Conservation (phyloP, 1,284 basidiomycete species). For the Cutaneotrichosporon sp. region DNA sequence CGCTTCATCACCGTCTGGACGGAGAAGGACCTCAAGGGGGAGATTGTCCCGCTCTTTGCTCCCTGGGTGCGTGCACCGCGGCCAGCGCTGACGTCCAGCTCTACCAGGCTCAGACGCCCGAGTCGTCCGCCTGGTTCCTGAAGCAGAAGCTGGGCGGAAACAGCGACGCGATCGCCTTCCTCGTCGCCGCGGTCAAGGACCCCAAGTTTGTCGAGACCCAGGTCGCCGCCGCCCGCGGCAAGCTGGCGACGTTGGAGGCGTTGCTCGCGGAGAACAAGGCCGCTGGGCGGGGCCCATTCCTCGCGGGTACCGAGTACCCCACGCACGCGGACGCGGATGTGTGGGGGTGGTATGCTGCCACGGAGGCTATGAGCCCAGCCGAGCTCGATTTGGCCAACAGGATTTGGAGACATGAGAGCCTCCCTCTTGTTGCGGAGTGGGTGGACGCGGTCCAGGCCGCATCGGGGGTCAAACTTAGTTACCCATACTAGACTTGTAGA, state of each 20-base stretch:
- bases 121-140: conserved; percentile 22
- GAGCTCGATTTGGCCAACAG: conserved; percentile 3
- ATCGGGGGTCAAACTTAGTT: neutral
- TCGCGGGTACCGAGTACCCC: conserved; percentile 10
- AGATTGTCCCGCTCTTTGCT: conserved; percentile 21
- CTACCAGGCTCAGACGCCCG: conserved; percentile 9
- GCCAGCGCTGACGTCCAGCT: neutral
- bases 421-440: conserved; percentile 4
- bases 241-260: conserved; percentile 1
- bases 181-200: conserved; percentile 1
- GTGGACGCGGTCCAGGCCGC: neutral
- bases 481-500: neutral
- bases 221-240: neutral
- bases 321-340: conserved; percentile 17
- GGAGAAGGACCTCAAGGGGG: conserved; percentile 21
- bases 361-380: neutral
- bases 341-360: conserved; percentile 11
- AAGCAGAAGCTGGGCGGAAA: conserved; percentile 23
- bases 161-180: conserved; percentile 6
- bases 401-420: conserved; percentile 10
- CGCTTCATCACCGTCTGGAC: conserved; percentile 31
- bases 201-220: conserved; percentile 7
- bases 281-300: conserved; percentile 4
- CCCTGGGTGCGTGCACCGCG: conserved; percentile 1
- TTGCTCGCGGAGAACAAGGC: conserved; percentile 2